Evolutionary conservation across 179 eudicot genomes (phyloP).

Genomic region (Vitellaria paradoxa): DNA sequence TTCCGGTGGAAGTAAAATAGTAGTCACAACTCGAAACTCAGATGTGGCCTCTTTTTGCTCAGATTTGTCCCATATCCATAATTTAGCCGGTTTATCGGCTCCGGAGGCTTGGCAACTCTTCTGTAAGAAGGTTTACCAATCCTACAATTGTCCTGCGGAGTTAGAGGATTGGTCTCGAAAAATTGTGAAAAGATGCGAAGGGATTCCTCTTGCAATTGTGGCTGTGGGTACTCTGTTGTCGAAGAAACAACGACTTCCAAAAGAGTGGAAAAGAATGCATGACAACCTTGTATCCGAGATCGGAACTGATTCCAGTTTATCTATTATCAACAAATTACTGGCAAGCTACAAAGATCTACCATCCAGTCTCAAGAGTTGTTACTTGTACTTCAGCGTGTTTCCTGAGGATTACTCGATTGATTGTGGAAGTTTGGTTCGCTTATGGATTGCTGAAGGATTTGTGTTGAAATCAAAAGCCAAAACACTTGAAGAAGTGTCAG

Average conservation of each 20-base stretch:
- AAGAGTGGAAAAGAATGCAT: constrained; percentile 26
- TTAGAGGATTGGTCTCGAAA: constrained; percentile 12
- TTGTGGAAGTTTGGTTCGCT: constrained; percentile 18
- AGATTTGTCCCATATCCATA: neutral
- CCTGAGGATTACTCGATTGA: constrained; percentile 23
- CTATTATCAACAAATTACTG: constrained; percentile 8
- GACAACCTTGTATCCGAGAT: constrained; percentile 15
- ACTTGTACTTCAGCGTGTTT: constrained; percentile 33
- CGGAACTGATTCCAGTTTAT: constrained; percentile 2
- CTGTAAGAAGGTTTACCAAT: constrained; percentile 24
- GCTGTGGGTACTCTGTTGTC: constrained; percentile 18
- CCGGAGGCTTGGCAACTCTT: constrained; percentile 23
- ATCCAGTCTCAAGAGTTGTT: constrained; percentile 24
- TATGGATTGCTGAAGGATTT: constrained; percentile 47
- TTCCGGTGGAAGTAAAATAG: constrained; percentile 17
- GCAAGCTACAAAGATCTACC: constrained; percentile 29
- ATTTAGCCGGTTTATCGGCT: neutral
- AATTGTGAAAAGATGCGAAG: constrained; percentile 28
- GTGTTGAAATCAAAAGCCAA: neutral
- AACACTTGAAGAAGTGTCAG: constrained; percentile 29
- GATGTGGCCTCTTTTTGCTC: constrained; percentile 14
- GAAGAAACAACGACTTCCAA: constrained; percentile 7
- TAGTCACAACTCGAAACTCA: constrained; percentile 24
- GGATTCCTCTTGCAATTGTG: constrained; percentile 31
- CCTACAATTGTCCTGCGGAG: constrained; percentile 25